Evolutionary conservation across 768 basidiomycete genomes (phyloP), one percentile per base, ranked within the genome.

Genomic region (Tylopilus subfusipes): DNA sequence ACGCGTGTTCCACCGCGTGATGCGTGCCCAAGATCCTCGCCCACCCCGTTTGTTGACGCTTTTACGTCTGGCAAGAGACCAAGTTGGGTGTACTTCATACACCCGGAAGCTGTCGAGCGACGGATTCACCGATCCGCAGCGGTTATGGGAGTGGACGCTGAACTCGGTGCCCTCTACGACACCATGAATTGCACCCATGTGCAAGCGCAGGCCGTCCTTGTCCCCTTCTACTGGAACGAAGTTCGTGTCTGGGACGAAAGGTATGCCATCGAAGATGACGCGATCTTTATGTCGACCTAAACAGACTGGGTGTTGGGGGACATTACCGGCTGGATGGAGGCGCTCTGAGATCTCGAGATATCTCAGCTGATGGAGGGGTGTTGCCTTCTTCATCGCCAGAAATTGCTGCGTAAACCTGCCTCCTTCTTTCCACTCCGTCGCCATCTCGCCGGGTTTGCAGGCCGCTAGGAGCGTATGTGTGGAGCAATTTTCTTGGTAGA

Each of bases 141-240:
- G 75, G 65, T 87, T 86, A 65, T 87, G 84, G 21, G 75, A 70
- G 63, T 87, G 84, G 21, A 88, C 43, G 38, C 76, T 78, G 55
- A 88, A 76, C 57, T 85, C 82, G 10, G 78, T 83, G 44, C 84
- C 86, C 55, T 79, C 77, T n/a, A 78, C 75, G 19, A 88, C 72
- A 2, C 86, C 86, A 55, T 86, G 84, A 5, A 82, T 78, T 1
- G 78, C 75, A 13, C 86, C 86, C 34, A 80, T 77, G 31, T 78
- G 78, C 30, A 88, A 67, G 55, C 78, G 78, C 42, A 85, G 59
- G 38, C 66, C 62, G 21, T 75, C 72, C 30, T 70, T 68, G 44
- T 76, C 68, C 18, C 74, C 63, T 42, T 73, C 72, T 34, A 78
- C 76, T 14, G 78, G 68, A 49, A 82, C 73, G 52, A 79, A 81